These are phyloP conservation scores for Vickermania ingenoplastis DNA, from an alignment of 208 protist genomes.

Conservation along the genomic window DNA sequence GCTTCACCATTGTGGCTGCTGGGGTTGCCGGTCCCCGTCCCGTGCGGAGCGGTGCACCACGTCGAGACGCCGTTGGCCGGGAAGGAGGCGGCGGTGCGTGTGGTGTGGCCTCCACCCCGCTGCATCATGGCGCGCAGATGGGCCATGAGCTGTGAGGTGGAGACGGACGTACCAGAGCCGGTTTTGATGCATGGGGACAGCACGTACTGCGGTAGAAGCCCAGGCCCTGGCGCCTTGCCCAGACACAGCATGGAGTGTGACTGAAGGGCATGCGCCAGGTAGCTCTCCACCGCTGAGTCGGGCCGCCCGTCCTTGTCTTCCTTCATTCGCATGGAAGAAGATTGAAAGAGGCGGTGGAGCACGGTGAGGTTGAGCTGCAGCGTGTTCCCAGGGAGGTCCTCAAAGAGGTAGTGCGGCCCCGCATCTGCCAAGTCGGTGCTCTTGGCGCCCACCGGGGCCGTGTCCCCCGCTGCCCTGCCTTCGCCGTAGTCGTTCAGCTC, in stretches of 20 bases:
- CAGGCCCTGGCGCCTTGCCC: conserved; percentile 17
- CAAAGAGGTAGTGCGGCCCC: background rate
- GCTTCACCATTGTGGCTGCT: background rate
- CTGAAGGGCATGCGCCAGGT: conserved; percentile 51
- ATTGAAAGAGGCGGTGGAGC: background rate
- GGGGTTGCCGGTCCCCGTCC: background rate
- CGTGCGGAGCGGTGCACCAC: background rate
- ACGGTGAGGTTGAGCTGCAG: background rate
- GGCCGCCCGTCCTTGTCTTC: background rate
- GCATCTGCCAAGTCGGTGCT: background rate
- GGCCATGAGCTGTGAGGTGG: background rate
- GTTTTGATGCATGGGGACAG: conserved; percentile 10
- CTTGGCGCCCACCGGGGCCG: background rate
- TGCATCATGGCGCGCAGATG: background rate
- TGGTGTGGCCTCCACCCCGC: conserved; percentile 9
- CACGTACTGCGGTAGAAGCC: conserved; percentile 12
- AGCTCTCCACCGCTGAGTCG: conserved; percentile 17
- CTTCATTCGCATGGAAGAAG: background rate
- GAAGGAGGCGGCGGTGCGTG: conserved; percentile 3
- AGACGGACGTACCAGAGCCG: conserved; percentile 1
- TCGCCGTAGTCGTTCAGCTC: conserved; percentile 2
- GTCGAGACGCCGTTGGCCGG: background rate
- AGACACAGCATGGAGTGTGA: conserved; percentile 46
- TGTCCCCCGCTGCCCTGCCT: background rate
- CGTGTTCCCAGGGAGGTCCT: background rate